Percentiles rank a stretch among this genome's conserved stretches.
Evolutionary conservation across 148 eudicot genomes (phyloP).

Genomic region (Fallopia convolvulus): DNA sequence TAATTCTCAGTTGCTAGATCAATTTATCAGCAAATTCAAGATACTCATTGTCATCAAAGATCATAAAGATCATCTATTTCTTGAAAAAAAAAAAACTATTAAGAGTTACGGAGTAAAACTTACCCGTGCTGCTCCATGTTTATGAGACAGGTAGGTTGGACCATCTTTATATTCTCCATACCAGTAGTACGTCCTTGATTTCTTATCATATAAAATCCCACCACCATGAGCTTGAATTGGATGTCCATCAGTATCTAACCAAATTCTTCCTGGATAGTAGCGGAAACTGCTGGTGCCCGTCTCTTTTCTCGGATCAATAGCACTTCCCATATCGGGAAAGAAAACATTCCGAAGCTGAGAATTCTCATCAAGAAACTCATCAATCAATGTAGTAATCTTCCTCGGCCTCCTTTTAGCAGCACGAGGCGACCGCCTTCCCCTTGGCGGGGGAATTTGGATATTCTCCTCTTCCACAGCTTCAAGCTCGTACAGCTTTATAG

Average conservation of each 20-base stretch:
- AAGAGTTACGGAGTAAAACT: conserved; percentile 8
- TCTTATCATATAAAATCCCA: conserved; percentile 73
- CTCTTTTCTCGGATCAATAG: conserved; percentile 58
- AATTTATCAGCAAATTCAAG: background rate
- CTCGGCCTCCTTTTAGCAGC: conserved; percentile 80
- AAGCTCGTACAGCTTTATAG: conserved; percentile 42
- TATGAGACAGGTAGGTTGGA: conserved; percentile 85
- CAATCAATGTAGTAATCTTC: conserved; percentile 54
- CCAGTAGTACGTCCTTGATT: conserved; percentile 67
- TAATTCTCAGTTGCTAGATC: background rate
- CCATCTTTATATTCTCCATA: conserved; percentile 99
- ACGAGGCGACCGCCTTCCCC: conserved; percentile 79
- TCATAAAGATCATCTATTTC: background rate
- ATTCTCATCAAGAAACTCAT: conserved; percentile 86
- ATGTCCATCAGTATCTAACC: conserved; percentile 94
- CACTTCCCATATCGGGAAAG: conserved; percentile 66
- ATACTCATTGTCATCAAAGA: background rate
- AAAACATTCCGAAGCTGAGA: conserved; percentile 78
- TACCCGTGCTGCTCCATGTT: conserved; percentile 90
- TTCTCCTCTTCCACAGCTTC: conserved; percentile 78
- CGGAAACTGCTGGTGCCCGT: conserved; percentile 50
- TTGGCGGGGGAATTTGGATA: conserved; percentile 79
- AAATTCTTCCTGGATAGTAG: conserved; percentile 82
- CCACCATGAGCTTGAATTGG: conserved; percentile 99
- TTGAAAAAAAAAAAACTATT: background rate